Evolutionary conservation across 805 yeast species (phyloP).

Genomic region (Metschnikowia lochheadii): DNA sequence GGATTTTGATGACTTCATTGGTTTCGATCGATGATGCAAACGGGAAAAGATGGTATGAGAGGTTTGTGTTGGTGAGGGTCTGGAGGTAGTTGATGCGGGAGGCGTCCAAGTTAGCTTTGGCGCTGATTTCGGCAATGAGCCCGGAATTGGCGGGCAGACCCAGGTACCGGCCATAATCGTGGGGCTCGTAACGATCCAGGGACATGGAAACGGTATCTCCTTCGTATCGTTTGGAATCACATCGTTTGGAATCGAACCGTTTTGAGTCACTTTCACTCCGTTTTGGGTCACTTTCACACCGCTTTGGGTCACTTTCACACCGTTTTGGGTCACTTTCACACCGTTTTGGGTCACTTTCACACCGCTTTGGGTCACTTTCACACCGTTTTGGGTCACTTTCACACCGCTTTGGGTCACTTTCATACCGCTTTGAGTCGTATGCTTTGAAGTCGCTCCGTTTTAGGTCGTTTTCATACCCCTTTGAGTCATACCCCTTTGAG

Average conservation of each 20-base stretch:
- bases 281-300: too few relatives aligned
- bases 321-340: neutral
- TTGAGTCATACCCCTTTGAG: neutral
- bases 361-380: neutral
- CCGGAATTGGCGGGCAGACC: slow-evolving; percentile 19
- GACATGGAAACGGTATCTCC: too few relatives aligned
- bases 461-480: neutral
- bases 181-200: too few relatives aligned
- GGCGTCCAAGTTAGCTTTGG: slow-evolving; percentile 22
- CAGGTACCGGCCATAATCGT: neutral
- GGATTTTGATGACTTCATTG: slow-evolving; percentile 30
- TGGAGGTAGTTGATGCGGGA: slow-evolving; percentile 32
- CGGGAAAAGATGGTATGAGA: slow-evolving; percentile 34
- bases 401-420: too few relatives aligned
- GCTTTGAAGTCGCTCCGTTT: too few relatives aligned
- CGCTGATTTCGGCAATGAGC: slow-evolving; percentile 24
- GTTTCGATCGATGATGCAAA: slow-evolving; percentile 33
- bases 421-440: neutral
- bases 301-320: too few relatives aligned
- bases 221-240: too few relatives aligned
- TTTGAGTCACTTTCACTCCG: too few relatives aligned
- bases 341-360: neutral
- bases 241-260: too few relatives aligned
- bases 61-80: slow-evolving; percentile 25
- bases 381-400: too few relatives aligned